phyloP scores from a whole-genome alignment of 2,329 filamentous ascomycete species.

The Triangularia setosa region DNA sequence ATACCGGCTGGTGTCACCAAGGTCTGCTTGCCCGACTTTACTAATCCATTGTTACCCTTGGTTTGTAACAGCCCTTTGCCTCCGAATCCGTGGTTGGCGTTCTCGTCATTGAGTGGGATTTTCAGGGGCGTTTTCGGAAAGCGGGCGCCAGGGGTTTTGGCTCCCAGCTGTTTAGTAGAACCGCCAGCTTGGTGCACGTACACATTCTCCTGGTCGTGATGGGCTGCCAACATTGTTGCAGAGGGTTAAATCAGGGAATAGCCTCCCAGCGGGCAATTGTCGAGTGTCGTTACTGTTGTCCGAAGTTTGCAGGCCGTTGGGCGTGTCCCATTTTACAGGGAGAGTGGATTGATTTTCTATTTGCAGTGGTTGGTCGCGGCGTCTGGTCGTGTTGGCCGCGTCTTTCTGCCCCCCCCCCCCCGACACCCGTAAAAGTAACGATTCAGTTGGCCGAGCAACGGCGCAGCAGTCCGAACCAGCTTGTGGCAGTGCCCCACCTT shows the following conservation, averaged over 20 bases:
- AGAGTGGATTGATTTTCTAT: background rate
- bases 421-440: slow-evolving; percentile 11
- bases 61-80: slow-evolving; percentile 57
- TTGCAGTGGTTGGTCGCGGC: slow-evolving; percentile 7
- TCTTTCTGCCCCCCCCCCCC: slow-evolving; percentile 2
- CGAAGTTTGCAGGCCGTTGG: background rate
- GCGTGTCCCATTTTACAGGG: background rate
- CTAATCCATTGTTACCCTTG: slow-evolving; percentile 48
- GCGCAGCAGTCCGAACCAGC: slow-evolving; percentile 8
- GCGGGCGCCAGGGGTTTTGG: slow-evolving; percentile 75
- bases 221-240: slow-evolving; percentile 65
- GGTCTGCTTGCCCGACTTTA: slow-evolving; percentile 58
- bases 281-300: background rate
- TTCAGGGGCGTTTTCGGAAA: slow-evolving; percentile 81
- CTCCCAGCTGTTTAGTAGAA: slow-evolving; percentile 66
- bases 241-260: slow-evolving; percentile 9
- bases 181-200: slow-evolving; percentile 68
- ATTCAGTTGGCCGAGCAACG: slow-evolving; percentile 25
- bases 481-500: slow-evolving; percentile 21
- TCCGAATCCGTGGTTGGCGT: slow-evolving; percentile 52
- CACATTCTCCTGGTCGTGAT: slow-evolving; percentile 84
- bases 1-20: slow-evolving; percentile 80
- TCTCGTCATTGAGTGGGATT: slow-evolving; percentile 78
- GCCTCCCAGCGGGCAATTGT: slow-evolving; percentile 16
- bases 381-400: slow-evolving; percentile 12